Base-by-base conservation (phyloP, 176 grass and related monocot genomes). In the Cenchrus fungigraminus region DNA sequence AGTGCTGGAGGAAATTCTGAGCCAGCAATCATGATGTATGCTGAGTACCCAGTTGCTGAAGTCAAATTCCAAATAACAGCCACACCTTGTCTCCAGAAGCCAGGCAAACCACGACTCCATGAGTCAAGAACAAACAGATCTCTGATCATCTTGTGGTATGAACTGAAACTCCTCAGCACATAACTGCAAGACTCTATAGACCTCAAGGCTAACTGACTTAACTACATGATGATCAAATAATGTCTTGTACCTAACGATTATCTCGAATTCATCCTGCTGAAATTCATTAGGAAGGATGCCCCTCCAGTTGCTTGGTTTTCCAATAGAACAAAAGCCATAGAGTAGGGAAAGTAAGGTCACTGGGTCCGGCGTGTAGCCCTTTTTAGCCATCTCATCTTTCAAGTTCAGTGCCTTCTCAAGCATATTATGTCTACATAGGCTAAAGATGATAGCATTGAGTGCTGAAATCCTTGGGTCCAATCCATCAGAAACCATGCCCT, bases 401-500 rank as follows among this genome's bases (percentile, higher is more conserved):
- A 91, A 73, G 3, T 90, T 79, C 89, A 95, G 76, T 84, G 92
- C 92, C 76, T 90, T 93, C 63, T 49, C 77, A 56, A 98, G 86
- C 91, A 98, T 93, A 80, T 90, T 88, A 83, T 95, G 89, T 77
- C 86, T 87, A 83, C 95, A 98, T 53, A 98, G 63, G 71, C 89
- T 88, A 66, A 95, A 98, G 68, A 93, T 91, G 34, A 91, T 91
- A 58, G 66, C 63, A 89, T 95, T 95, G 84, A 91, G 82, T 84
- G 86, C 79, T 51, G 92, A 88, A 93, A 32, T 89, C 52, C 79
- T 86, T 31, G 73, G 85, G 76, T 91, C 84, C 71, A 83, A 90
- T 56, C 87, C 80, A 46, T 93, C 91, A 80, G 57, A 64, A 85
- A 95, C 70, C 85, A 98, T 90, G 29, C 68, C 65, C 59, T 58